Conservation (phyloP, 768 basidiomycete genomes). For the Flagelloscypha sp. region DNA sequence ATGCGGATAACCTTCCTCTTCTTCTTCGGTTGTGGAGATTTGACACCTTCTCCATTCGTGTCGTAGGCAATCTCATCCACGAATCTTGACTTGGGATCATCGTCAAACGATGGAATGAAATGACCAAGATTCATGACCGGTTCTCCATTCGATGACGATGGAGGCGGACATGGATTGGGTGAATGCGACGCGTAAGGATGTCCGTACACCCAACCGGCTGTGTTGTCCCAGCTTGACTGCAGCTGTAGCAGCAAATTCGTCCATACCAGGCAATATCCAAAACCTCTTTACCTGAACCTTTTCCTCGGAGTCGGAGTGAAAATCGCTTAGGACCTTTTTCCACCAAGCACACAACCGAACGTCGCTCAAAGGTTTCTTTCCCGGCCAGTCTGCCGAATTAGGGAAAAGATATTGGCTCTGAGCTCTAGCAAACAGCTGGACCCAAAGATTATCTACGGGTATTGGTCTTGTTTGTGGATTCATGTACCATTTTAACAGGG, state of each 20-base stretch:
- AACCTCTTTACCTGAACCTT: slow-evolving; percentile 18
- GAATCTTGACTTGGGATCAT: slow-evolving; percentile 93
- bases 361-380: slow-evolving; percentile 73
- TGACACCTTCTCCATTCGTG: slow-evolving; percentile 47
- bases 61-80: slow-evolving; percentile 83
- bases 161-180: slow-evolving; percentile 37
- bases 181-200: slow-evolving; percentile 58
- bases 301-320: slow-evolving; percentile 34
- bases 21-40: slow-evolving; percentile 32
- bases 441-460: slow-evolving; percentile 50
- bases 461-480: slow-evolving; percentile 57
- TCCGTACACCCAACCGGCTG: slow-evolving; percentile 77
- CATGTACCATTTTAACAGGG: slow-evolving; percentile 58
- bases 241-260: too few species aligned
- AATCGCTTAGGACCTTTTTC: slow-evolving; percentile 63
- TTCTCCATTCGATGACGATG: slow-evolving; percentile 32
- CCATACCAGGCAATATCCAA: too few species aligned
- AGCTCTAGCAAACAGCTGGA: slow-evolving; percentile 86
- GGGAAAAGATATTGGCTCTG: slow-evolving; percentile 93
- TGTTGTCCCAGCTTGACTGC: too few species aligned
- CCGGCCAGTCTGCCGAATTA: slow-evolving; percentile 61
- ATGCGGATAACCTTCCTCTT: slow-evolving; percentile 19
- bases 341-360: slow-evolving; percentile 86
- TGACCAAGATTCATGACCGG: slow-evolving; percentile 47
- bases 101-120: slow-evolving; percentile 86